A percentile compares a stretch with the other conserved stretches of the same genome.
These are phyloP conservation scores for Theileria annulata DNA, from an alignment of 169 alveolate species.

Conservation along the genomic window DNA sequence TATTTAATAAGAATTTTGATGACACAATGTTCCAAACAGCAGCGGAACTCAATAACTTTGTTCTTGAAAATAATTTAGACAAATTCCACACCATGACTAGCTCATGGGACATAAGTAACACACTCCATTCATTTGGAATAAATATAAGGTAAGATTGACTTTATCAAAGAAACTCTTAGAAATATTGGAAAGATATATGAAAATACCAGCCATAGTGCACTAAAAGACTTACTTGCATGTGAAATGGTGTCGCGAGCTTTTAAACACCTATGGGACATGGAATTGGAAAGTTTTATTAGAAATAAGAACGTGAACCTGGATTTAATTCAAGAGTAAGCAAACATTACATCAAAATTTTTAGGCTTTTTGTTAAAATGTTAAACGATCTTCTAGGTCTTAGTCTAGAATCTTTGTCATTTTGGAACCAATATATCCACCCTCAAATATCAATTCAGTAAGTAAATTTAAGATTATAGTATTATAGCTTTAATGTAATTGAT, in stretches of 20 bases:
- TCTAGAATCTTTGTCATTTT: slow-evolving; percentile 34
- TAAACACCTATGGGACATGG: slow-evolving; percentile 51
- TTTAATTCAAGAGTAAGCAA: slow-evolving; percentile 35
- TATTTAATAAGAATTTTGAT: slow-evolving; percentile 37
- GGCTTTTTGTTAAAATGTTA: slow-evolving; percentile 33
- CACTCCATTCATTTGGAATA: slow-evolving; percentile 72
- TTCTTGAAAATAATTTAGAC: slow-evolving; percentile 64
- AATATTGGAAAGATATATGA: slow-evolving; percentile 67
- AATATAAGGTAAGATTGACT: slow-evolving; percentile 61
- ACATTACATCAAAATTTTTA: neutral
- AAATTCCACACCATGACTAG: slow-evolving; percentile 55
- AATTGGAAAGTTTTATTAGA: slow-evolving; percentile 19
- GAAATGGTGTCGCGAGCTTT: slow-evolving; percentile 57
- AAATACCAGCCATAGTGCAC: slow-evolving; percentile 43
- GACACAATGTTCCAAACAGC: slow-evolving; percentile 53
- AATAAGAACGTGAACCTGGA: neutral
- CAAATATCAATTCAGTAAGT: slow-evolving; percentile 46
- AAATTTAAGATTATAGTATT: neutral
- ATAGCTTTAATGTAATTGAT: slow-evolving; percentile 43
- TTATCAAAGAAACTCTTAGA: slow-evolving; percentile 31
- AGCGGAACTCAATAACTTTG: slow-evolving; percentile 47
- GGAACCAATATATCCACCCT: slow-evolving; percentile 51
- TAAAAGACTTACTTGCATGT: slow-evolving; percentile 41
- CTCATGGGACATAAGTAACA: slow-evolving; percentile 71
- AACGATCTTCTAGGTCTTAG: slow-evolving; percentile 54